phyloP scores from a whole-genome alignment of 73 alveolate genomes.

The Paramecium caudatum region DNA sequence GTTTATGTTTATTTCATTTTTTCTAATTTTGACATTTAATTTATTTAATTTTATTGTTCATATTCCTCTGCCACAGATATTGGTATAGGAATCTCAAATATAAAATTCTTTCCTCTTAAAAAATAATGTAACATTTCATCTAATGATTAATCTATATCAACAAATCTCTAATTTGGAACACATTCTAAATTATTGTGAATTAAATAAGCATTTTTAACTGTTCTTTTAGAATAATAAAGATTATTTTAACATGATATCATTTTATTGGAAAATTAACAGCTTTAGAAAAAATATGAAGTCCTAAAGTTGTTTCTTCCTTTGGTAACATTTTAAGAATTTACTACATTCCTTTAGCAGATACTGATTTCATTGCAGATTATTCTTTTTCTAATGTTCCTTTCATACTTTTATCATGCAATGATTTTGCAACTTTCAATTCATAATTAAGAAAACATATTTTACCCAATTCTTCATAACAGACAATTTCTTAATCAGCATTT shows the following conservation, averaged over 20 bases:
- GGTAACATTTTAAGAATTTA: conserved; percentile 19
- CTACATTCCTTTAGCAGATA: conserved; percentile 4
- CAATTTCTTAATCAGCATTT: conserved; percentile 25
- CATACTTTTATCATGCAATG: conserved; percentile 53
- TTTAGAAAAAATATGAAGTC: not conserved
- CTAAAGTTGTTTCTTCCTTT: not conserved
- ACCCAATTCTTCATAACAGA: conserved; percentile 51
- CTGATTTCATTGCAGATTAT: conserved; percentile 7
- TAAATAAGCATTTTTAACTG: not conserved
- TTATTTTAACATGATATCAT: not conserved
- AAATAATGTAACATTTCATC: conserved; percentile 31
- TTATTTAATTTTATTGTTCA: not conserved
- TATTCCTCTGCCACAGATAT: not conserved
- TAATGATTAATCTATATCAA: conserved; percentile 24
- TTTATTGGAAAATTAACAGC: conserved; percentile 40
- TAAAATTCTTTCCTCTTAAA: conserved; percentile 51
- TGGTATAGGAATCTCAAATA: conserved; percentile 25
- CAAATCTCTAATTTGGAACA: not conserved
- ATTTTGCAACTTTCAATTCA: conserved; percentile 24
- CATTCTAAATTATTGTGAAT: conserved; percentile 28
- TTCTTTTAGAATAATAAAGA: not conserved
- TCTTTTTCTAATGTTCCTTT: conserved; percentile 37
- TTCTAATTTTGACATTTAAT: not conserved
- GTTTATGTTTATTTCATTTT: not conserved
- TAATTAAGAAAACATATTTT: conserved; percentile 26